These are phyloP conservation scores for Debaryomycetaceae sp. DNA, from an alignment of 1,139 yeast genomes.

Conservation along the genomic window DNA sequence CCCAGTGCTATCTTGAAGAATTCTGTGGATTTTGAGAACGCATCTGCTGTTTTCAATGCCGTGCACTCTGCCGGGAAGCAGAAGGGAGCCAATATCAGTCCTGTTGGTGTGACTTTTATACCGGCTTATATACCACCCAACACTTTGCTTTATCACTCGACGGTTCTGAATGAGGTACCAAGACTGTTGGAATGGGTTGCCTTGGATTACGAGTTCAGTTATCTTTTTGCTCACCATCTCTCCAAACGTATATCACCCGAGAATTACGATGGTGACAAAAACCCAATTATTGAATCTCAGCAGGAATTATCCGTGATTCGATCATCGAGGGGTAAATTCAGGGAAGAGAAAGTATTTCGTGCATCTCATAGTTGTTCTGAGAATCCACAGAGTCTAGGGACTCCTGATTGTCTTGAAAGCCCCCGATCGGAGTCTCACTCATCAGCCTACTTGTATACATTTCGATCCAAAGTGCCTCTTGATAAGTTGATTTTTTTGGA, in stretches of 20 bases:
- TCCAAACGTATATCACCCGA: conserved; percentile 8
- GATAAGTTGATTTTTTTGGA: conserved; percentile 46
- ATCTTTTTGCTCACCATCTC: conserved; percentile 34
- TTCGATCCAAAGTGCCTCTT: conserved; percentile 41
- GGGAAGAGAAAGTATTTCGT: background rate
- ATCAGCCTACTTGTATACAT: conserved; percentile 30
- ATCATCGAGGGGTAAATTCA: background rate
- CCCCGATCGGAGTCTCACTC: background rate
- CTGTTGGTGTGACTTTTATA: conserved; percentile 52
- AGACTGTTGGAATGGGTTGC: conserved; percentile 53
- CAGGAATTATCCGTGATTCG: background rate
- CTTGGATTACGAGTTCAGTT: conserved; percentile 55
- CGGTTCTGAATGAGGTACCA: conserved; percentile 33
- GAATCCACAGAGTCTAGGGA: conserved; percentile 5
- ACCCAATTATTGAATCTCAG: background rate
- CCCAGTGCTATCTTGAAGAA: background rate
- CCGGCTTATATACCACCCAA: conserved; percentile 58
- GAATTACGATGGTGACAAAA: conserved; percentile 6
- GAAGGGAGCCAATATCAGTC: conserved; percentile 45
- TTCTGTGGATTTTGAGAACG: conserved; percentile 41
- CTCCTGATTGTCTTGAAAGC: conserved; percentile 3
- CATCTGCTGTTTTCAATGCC: conserved; percentile 51
- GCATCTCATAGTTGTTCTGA: background rate
- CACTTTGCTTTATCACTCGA: conserved; percentile 50
- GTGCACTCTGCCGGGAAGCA: conserved; percentile 49